Percentiles rank a stretch among this genome's conserved stretches.
These are phyloP conservation scores for Neurospora sp. DNA, from an alignment of 495 filamentous ascomycete genomes.

Conservation along the genomic window DNA sequence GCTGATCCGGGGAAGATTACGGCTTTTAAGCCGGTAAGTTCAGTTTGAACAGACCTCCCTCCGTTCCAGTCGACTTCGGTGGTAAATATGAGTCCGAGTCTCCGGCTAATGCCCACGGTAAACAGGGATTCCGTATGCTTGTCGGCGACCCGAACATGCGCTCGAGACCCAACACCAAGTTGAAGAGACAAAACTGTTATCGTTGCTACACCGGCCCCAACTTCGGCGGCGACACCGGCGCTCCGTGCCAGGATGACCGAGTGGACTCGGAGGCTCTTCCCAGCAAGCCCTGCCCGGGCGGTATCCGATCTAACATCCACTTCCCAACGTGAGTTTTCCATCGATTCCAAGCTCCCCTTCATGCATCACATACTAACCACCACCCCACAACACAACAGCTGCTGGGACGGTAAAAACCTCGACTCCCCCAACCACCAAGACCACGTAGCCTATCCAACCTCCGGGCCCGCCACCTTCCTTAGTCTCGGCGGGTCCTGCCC, in stretches of 20 bases:
- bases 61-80: not conserved
- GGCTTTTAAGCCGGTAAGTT: conserved; percentile 39
- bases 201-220: conserved; percentile 41
- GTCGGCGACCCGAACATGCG: conserved; percentile 37
- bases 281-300: conserved; percentile 30
- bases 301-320: conserved; percentile 43
- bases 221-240: conserved; percentile 34
- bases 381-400: conserved; percentile 14
- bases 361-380: not conserved
- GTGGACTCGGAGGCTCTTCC: conserved; percentile 33
- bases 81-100: not conserved
- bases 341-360: no score
- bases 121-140: conserved; percentile 44
- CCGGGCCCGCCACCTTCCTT: conserved; percentile 36
- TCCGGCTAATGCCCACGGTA: not conserved
- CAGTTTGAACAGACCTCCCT: not conserved
- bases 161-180: conserved; percentile 24
- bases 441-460: conserved; percentile 36
- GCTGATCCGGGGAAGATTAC: conserved; percentile 41
- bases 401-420: conserved; percentile 47
- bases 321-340: conserved; percentile 34
- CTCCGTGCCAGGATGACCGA: conserved; percentile 31
- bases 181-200: conserved; percentile 38
- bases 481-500: conserved; percentile 36
- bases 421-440: conserved; percentile 44